Evolutionary conservation across 306 rosid species (phyloP), one percentile per base, ranked within the genome.

Genomic region (Coriaria nepalensis): DNA sequence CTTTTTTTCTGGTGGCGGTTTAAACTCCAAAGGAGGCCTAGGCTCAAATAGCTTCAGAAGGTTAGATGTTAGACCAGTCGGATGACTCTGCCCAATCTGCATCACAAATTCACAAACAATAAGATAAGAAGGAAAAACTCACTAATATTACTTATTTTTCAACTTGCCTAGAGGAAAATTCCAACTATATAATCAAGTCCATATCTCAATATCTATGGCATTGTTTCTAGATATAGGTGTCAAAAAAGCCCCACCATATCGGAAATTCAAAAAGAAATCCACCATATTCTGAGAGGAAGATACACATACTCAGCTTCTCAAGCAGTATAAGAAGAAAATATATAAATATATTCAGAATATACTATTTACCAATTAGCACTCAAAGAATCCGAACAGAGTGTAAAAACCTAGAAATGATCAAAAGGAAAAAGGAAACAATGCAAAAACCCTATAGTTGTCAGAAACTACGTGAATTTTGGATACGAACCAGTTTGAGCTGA

Each of bases 31-130:
- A 0, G 98, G 98, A 6, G 83, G 96, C 48, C 98, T 63, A n/a
- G 98, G 96, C 72, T 92, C 98, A 52, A 92, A 92, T n/a, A 92
- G 86, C 75, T 82, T 92, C 75, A 92, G 67, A 11, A 92, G 79
- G 43, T 80, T 92, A 53, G 83, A 14, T 2, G 98, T 92, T 40
- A 92, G 79, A 62, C 98, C 98, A 54, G 98, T 92, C 4, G 98
- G 98, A 43, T 92, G 98, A 68, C 94, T 82, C 83, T 82, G 96
- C 53, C 98, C 98, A 60, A 92, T 92, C 98, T 92, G 78, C 74
- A 63, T 36, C 37, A 40, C 55, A 70, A 33, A 43, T 20, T 20
- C 8, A 38, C 61, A 33, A 46, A 60, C 8, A 9, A 12, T 37
- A 47, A 33, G 41, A 39, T 44, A 53, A 33, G 34, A 47, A 20